Base-by-base conservation (phyloP, 177 flowering plant genomes). In the Vitis hybrid region DNA sequence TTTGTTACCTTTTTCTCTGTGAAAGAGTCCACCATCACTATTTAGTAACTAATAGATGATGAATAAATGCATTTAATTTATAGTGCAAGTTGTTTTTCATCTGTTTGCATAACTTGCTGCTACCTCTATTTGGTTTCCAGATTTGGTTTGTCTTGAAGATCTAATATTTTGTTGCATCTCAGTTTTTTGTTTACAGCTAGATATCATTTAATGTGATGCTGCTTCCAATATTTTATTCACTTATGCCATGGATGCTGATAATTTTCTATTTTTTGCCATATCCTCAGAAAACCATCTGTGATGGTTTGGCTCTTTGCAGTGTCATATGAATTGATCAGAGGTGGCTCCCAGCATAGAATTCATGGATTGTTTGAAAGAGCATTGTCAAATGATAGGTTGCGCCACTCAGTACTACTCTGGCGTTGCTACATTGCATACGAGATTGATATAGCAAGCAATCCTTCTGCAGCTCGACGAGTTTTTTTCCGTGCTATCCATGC, bases 401-500 rank as follows among this genome's bases (percentile, higher is more conserved):
- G 77, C 8, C 79, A 76, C 55, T 91, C 96, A 2, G 98, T 89
- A 30, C 1, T 91, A 59, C 77, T 94, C 8, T 94, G 99, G 99
- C 88, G 98, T 23, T 82, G 80, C 74, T 94, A 90, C 73, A 83
- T 94, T 71, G 88, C 88, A 23, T 91, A 85, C 68, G 91, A 91
- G 84, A 60, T 82, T n/a, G 60, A 85, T 39, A 70, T 88, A 54
- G 81, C 82, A 49, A 48, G 81, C 71, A 75, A 93, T 73, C 85
- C 81, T 50, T 65, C 88, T 65, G 89, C 96, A 21, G 94, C 99
- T 19, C 87, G 79, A 79, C 82, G 93, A 50, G 74, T 89, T 32
- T 94, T 85, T 79, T 94, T 90, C 68, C 87, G 98, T 66, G 99
- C 99, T 50, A 88, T 94, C 64, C 95, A 94, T 81, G 88, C 98